Evolutionary conservation across 768 basidiomycete species (phyloP).

Genomic region (Amanita phalloides): DNA sequence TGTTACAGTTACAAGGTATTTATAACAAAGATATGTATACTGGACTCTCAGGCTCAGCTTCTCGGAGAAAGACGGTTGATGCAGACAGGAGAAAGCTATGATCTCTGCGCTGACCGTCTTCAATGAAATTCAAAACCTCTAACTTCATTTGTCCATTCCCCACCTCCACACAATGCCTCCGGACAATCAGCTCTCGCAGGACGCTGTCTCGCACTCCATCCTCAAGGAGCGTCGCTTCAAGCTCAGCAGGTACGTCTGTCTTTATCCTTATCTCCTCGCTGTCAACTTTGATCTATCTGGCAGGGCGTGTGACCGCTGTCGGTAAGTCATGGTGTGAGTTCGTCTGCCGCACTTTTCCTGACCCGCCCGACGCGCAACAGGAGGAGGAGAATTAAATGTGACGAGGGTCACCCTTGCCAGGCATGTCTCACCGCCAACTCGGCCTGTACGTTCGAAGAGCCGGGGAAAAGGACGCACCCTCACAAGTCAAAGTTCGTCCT

Average conservation of each 20-base stretch:
- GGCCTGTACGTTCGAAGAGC: conserved; percentile 79
- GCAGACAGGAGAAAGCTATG: background rate
- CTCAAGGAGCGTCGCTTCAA: conserved; percentile 82
- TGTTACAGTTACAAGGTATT: background rate
- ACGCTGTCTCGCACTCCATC: conserved; percentile 16
- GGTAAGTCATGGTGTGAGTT: conserved; percentile 35
- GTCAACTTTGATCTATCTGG: conserved; percentile 8
- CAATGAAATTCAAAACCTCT: background rate
- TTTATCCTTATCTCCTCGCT: background rate
- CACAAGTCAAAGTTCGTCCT: conserved; percentile 76
- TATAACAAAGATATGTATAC: background rate
- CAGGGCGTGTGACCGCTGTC: conserved; percentile 86
- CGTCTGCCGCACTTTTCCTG: background rate
- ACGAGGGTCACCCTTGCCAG: conserved; percentile 84
- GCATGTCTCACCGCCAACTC: conserved; percentile 78
- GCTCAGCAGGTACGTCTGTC: conserved; percentile 57
- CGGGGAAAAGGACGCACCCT: conserved; percentile 75
- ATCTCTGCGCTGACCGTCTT: background rate
- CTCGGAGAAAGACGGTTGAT: background rate
- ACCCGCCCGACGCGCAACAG: conserved; percentile 21
- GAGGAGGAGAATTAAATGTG: conserved; percentile 77
- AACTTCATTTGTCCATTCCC: background rate
- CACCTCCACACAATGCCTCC: conserved; percentile 21
- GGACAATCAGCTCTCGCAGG: background rate
- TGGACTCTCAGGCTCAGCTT: too few species aligned